A percentile compares a stretch with the other conserved stretches of the same genome.
phyloP scores from a whole-genome alignment of 495 filamentous ascomycete species.

The Aspergillus incahuasiensis region DNA sequence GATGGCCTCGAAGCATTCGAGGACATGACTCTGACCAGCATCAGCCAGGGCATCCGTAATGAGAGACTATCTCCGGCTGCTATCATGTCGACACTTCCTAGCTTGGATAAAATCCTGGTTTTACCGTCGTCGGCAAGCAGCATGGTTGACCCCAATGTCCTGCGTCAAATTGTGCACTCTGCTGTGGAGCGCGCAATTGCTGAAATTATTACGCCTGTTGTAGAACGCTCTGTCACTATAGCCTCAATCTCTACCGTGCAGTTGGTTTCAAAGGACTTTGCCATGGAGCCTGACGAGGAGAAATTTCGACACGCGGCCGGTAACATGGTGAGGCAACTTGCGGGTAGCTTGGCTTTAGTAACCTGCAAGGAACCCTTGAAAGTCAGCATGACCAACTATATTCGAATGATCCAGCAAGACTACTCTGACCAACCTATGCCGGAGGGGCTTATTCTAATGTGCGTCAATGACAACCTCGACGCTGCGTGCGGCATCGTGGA shows the following conservation, averaged over 20 bases:
- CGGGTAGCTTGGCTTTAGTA: conserved; percentile 90
- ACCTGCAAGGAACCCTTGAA: conserved; percentile 95
- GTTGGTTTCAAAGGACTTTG: conserved; percentile 93
- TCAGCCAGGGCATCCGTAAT: conserved; percentile 62
- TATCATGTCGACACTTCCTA: conserved; percentile 71
- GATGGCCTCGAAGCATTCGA: conserved; percentile 75
- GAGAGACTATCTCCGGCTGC: conserved; percentile 68
- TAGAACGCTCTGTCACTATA: conserved; percentile 95
- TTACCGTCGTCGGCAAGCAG: conserved; percentile 73
- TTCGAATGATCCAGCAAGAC: conserved; percentile 70
- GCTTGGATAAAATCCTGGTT: conserved; percentile 65
- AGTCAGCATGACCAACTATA: conserved; percentile 93
- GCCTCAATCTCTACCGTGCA: conserved; percentile 92
- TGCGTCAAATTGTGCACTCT: conserved; percentile 76
- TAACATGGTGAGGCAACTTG: conserved; percentile 86
- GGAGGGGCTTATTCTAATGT: conserved; percentile 90
- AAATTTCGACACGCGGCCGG: conserved; percentile 78
- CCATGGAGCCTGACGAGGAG: conserved; percentile 84
- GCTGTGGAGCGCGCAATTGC: conserved; percentile 83
- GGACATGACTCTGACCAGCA: conserved; percentile 66
- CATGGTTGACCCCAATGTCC: conserved; percentile 60
- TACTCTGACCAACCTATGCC: conserved; percentile 70
- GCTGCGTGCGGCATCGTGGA: conserved; percentile 88
- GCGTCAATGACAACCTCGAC: conserved; percentile 96
- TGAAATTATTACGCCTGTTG: conserved; percentile 94